phyloP scores from a whole-genome alignment of 1,139 yeast genomes.

The Geotrichum phurueaensis region DNA sequence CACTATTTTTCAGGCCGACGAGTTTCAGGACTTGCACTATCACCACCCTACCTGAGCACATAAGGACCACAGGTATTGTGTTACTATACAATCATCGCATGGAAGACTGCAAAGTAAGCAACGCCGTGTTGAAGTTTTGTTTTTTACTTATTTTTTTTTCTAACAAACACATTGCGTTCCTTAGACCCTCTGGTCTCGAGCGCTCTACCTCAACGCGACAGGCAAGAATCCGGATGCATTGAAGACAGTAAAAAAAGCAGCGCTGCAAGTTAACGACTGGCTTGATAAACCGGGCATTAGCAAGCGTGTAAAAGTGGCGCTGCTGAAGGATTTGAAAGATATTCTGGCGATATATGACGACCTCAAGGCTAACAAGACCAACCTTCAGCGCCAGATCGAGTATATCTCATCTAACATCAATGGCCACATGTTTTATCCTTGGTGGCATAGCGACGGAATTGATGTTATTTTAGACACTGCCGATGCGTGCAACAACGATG shows the following conservation, averaged over 20 bases:
- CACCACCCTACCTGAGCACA: not conserved
- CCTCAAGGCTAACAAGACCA: constrained; percentile 18
- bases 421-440: constrained; percentile 24
- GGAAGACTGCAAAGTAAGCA: constrained; percentile 3
- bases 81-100: not conserved
- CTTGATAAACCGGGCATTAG: constrained; percentile 15
- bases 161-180: not conserved
- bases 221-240: constrained; percentile 25
- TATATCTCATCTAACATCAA: constrained; percentile 27
- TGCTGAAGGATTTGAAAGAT: constrained; percentile 9
- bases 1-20: not conserved
- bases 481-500: not conserved
- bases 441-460: constrained; percentile 19
- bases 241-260: constrained; percentile 16
- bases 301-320: not conserved
- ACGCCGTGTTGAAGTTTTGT: not conserved
- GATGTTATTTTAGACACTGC: not conserved
- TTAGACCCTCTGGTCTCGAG: constrained; percentile 18
- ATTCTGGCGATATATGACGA: constrained; percentile 20
- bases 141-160: not conserved
- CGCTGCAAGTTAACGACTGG: constrained; percentile 17
- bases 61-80: not conserved
- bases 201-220: constrained; percentile 25
- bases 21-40: not conserved
- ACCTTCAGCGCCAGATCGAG: constrained; percentile 22